Percentiles rank a stretch among this genome's conserved stretches.
Conservation (phyloP, 352 stramenopile species). For the Blastocystis sp. region DNA sequence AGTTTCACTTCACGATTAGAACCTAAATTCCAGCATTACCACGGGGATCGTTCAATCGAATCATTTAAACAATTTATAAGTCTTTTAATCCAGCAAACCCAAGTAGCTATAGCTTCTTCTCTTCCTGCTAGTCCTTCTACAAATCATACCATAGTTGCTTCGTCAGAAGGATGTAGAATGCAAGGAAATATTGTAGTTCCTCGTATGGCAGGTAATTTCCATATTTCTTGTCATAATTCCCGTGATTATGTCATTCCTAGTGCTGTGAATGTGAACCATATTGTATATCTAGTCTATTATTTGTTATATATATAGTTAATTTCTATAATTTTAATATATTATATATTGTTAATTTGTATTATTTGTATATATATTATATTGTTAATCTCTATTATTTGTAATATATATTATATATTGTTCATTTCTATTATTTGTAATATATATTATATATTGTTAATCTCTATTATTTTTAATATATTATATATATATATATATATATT, state of each 20-base stretch:
- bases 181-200: slow-evolving; percentile 6
- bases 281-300: background rate
- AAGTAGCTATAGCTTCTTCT: no score
- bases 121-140: background rate
- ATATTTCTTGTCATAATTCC: slow-evolving; percentile 25
- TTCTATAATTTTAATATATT: no score
- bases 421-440: no score
- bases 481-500: no score
- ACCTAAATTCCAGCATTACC: slow-evolving; percentile 18
- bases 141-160: background rate
- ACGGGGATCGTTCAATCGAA: slow-evolving; percentile 3
- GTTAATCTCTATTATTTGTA: no score
- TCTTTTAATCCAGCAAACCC: background rate
- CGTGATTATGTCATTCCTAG: background rate
- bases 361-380: no score
- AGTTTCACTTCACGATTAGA: slow-evolving; percentile 2
- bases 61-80: background rate
- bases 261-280: slow-evolving; percentile 16
- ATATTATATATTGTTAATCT: no score
- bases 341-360: no score
- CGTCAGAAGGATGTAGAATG: slow-evolving; percentile 12
- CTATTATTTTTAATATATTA: no score
- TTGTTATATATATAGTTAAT: no score
- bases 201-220: slow-evolving; percentile 28
- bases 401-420: no score